phyloP scores from a whole-genome alignment of 2,329 filamentous ascomycete genomes.

The Phialocephala subalpina region DNA sequence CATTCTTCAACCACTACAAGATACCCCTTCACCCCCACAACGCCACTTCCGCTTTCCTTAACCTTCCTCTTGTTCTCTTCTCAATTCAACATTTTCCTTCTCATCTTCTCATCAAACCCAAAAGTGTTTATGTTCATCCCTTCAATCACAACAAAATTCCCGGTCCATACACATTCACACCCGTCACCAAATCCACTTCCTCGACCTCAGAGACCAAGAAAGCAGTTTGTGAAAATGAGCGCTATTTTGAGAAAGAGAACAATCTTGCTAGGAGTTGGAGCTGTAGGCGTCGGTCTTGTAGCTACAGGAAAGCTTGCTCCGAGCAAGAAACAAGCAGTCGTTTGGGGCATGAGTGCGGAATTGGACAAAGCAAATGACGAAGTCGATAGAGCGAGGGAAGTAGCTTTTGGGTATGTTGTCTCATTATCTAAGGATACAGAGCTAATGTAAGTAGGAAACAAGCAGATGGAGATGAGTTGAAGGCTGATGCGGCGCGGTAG shows the following conservation, averaged over 20 bases:
- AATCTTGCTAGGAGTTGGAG: conserved; percentile 9
- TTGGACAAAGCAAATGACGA: conserved; percentile 16
- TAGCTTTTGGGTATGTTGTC: conserved; percentile 19
- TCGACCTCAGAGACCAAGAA: background rate
- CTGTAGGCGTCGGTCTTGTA: conserved; percentile 1
- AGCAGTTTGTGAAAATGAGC: conserved; percentile 3
- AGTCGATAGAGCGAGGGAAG: conserved; percentile 15
- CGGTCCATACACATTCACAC: background rate
- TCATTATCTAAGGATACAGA: background rate
- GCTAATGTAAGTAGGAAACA: conserved; percentile 5
- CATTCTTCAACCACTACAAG: background rate
- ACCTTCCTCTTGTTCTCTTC: background rate
- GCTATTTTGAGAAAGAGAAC: background rate
- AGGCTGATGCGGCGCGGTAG: background rate
- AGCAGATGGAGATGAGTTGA: conserved; percentile 13
- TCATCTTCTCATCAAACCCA: background rate
- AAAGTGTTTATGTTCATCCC: conserved; percentile 17
- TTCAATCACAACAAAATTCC: conserved; percentile 3
- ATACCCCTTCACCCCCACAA: conserved; percentile 1
- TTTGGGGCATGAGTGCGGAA: conserved; percentile 18
- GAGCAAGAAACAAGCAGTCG: conserved; percentile 19
- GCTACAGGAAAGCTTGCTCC: conserved; percentile 13
- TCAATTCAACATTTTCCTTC: background rate
- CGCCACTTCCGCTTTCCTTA: background rate
- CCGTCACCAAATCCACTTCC: background rate